These are phyloP conservation scores for Crucibulum laeve DNA, from an alignment of 768 basidiomycete species.

Conservation along the genomic window DNA sequence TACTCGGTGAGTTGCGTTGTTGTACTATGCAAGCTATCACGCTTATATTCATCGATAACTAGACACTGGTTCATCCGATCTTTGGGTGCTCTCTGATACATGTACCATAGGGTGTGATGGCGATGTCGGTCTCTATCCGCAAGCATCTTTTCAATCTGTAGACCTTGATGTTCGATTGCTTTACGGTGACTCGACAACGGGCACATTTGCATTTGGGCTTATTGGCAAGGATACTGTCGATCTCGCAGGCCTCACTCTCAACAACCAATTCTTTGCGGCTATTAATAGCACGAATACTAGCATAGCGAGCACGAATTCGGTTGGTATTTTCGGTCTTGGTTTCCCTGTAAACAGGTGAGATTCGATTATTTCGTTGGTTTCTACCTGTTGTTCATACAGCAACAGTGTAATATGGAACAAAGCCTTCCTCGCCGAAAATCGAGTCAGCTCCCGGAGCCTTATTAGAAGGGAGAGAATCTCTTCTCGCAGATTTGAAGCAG, in stretches of 20 bases:
- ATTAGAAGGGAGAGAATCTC: too few species aligned
- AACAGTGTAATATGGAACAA: constrained; percentile 43
- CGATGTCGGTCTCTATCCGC: constrained; percentile 45
- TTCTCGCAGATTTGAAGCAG: not conserved
- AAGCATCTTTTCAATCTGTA: constrained; percentile 40
- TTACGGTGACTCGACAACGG: constrained; percentile 72
- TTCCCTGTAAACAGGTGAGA: constrained; percentile 69
- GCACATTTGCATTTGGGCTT: constrained; percentile 61
- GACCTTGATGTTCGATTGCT: constrained; percentile 43
- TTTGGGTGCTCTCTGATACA: constrained; percentile 65
- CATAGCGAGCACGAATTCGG: constrained; percentile 47
- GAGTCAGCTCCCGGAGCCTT: too few species aligned
- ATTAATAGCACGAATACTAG: constrained; percentile 68
- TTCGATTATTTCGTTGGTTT: not conserved
- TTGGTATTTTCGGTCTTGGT: constrained; percentile 72
- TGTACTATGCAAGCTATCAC: not conserved
- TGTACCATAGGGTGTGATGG: constrained; percentile 41
- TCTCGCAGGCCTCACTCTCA: constrained; percentile 46
- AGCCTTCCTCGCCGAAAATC: constrained; percentile 24
- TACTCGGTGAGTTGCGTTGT: constrained; percentile 46
- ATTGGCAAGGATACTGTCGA: constrained; percentile 57
- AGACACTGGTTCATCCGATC: constrained; percentile 79
- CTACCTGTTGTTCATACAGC: not conserved
- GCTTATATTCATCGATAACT: not conserved
- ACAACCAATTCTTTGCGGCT: constrained; percentile 58